phyloP scores from a whole-genome alignment of 257 asterid species.

The Striga asiatica region DNA sequence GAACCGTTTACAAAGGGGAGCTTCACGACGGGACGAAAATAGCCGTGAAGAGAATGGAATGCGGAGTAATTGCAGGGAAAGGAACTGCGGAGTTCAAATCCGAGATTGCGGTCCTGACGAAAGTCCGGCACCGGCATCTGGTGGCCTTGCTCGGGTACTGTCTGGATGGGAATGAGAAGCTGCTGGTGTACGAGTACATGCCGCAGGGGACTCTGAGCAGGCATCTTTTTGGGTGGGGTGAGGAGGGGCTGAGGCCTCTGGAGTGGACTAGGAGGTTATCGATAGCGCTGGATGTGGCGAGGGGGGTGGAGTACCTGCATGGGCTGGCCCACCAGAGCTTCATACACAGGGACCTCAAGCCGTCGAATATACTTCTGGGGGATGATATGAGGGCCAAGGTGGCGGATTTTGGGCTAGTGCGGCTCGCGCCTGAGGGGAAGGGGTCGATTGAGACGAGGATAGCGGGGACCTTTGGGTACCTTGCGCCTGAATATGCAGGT shows the following conservation, averaged over 20 bases:
- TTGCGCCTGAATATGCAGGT: constrained; percentile 99
- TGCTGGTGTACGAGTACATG: constrained; percentile 83
- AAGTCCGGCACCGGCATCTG: constrained; percentile 83
- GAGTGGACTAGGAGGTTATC: constrained; percentile 79
- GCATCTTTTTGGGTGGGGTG: constrained; percentile 67
- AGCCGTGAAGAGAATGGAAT: constrained; percentile 93
- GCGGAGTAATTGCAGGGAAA: constrained; percentile 68
- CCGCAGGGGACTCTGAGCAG: constrained; percentile 87
- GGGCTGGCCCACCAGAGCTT: constrained; percentile 93
- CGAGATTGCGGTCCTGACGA: constrained; percentile 83
- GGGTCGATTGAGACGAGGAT: constrained; percentile 76
- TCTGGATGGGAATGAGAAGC: constrained; percentile 83
- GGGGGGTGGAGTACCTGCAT: constrained; percentile 91
- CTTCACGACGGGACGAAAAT: constrained; percentile 86
- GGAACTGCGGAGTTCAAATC: constrained; percentile 76
- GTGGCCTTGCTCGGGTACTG: constrained; percentile 93
- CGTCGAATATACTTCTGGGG: constrained; percentile 85
- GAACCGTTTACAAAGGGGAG: constrained; percentile 83
- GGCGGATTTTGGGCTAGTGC: constrained; percentile 88
- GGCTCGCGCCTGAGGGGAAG: constrained; percentile 92
- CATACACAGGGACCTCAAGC: constrained; percentile 83
- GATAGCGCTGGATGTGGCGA: constrained; percentile 75
- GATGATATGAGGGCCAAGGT: constrained; percentile 97
- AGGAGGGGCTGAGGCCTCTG: constrained; percentile 63
- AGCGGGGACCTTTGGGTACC: constrained; percentile 91